A percentile compares a stretch with the other conserved stretches of the same genome.
Conservation (phyloP, 148 eudicot genomes). For the Rhododendron simsii region DNA sequence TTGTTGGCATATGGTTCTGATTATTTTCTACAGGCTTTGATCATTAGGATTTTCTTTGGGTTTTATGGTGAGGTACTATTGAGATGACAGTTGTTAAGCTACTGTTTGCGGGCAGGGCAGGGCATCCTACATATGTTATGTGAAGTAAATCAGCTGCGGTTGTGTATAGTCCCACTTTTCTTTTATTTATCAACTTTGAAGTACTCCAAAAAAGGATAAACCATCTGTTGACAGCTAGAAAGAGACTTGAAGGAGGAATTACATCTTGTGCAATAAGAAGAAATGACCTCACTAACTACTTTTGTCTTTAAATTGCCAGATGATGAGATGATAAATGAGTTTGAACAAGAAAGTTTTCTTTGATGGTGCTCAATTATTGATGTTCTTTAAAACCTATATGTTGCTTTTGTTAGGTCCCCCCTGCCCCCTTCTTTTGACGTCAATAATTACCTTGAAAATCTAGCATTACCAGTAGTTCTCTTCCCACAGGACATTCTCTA, state of each 20-base stretch:
- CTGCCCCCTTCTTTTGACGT: not conserved
- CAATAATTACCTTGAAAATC: not conserved
- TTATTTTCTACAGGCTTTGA: not conserved
- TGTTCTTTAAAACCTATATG: not conserved
- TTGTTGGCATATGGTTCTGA: not conserved
- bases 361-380: not conserved
- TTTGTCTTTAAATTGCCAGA: not conserved
- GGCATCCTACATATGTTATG: not conserved
- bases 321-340: not conserved
- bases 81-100: not conserved
- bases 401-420: not conserved
- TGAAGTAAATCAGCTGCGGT: not conserved
- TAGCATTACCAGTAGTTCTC: not conserved
- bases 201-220: not conserved
- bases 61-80: not conserved
- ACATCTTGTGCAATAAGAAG: not conserved
- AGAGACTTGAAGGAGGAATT: not conserved
- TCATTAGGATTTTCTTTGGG: not conserved
- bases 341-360: not conserved
- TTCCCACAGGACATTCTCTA: not conserved
- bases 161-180: not conserved
- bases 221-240: not conserved
- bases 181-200: not conserved
- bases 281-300: not conserved
- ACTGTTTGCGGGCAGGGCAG: not conserved